phyloP scores from a whole-genome alignment of 2,329 filamentous ascomycete species.

The Fusarium xylarioides region DNA sequence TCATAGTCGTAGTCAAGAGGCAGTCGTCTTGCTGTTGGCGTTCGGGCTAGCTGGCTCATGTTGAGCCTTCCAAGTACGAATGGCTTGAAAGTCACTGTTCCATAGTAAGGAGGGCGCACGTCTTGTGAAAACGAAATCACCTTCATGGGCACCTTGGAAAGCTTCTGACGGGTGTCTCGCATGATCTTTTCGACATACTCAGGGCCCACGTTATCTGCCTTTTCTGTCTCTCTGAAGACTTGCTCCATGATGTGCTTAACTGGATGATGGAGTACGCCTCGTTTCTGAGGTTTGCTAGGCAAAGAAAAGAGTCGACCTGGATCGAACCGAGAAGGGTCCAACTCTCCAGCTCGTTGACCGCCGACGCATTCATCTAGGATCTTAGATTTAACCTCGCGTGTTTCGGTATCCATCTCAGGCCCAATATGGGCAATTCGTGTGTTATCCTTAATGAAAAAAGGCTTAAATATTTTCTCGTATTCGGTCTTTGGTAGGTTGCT shows the following conservation, averaged over 20 bases:
- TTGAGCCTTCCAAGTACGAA: conserved; percentile 55
- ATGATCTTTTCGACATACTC: conserved; percentile 48
- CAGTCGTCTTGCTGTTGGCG: conserved; percentile 64
- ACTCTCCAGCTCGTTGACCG: conserved; percentile 55
- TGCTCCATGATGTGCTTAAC: conserved; percentile 70
- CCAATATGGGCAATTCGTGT: conserved; percentile 73
- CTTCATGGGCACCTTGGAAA: conserved; percentile 70
- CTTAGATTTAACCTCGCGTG: conserved; percentile 59
- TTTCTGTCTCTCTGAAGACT: conserved; percentile 59
- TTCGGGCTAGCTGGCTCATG: conserved; percentile 60
- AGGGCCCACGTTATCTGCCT: conserved; percentile 49
- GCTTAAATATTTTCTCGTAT: conserved; percentile 78
- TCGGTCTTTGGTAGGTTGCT: conserved; percentile 51
- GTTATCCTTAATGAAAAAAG: conserved; percentile 81
- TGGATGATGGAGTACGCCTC: conserved; percentile 59
- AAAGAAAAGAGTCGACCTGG: conserved; percentile 58
- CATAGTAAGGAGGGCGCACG: conserved; percentile 75
- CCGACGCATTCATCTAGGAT: conserved; percentile 63
- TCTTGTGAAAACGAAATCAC: conserved; percentile 69
- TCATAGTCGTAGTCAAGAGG: conserved; percentile 84
- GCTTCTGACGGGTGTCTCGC: conserved; percentile 48
- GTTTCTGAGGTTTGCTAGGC: conserved; percentile 47
- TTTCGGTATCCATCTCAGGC: conserved; percentile 67
- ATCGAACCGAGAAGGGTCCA: conserved; percentile 55
- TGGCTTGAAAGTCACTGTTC: conserved; percentile 73